Evolutionary conservation across 805 yeast species (phyloP).

Genomic region (Candida ipomoeae): DNA sequence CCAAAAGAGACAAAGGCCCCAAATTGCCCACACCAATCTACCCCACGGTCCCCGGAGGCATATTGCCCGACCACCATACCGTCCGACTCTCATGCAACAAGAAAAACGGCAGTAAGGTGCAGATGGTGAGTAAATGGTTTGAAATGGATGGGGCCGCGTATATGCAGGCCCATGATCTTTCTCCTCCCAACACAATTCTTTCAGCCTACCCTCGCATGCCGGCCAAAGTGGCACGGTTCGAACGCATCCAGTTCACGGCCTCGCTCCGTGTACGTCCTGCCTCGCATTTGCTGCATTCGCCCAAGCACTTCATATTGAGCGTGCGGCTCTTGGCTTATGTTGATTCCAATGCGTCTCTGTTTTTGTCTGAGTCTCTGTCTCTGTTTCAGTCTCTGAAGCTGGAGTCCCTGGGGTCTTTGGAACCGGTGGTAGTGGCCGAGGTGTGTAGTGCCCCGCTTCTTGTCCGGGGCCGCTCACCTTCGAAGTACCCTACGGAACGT

Average conservation of each 20-base stretch:
- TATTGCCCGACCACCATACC: constrained; percentile 53
- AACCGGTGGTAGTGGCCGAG: constrained; percentile 34
- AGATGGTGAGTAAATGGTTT: constrained; percentile 43
- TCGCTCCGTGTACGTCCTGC: constrained; percentile 42
- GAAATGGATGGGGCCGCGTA: constrained; percentile 36
- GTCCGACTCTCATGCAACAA: constrained; percentile 59
- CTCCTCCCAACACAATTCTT: constrained; percentile 1
- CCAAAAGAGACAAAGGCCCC: constrained; percentile 71
- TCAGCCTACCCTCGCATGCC: constrained; percentile 5
- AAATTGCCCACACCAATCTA: constrained; percentile 58
- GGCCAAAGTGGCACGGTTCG: constrained; percentile 59
- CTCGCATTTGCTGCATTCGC: constrained; percentile 10
- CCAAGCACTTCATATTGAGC: constrained; percentile 44
- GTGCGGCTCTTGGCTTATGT: constrained; percentile 50
- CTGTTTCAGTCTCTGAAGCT: too few species aligned
- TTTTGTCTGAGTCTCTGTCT: too few species aligned
- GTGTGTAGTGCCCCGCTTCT: constrained; percentile 56
- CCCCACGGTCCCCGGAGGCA: constrained; percentile 52
- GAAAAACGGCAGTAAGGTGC: constrained; percentile 50
- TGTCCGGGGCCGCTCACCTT: constrained; percentile 63
- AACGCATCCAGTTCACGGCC: constrained; percentile 60
- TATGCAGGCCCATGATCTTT: neutral
- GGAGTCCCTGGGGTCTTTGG: neutral
- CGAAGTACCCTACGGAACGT: constrained; percentile 38
- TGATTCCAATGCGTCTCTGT: neutral